Percentiles rank a stretch among this genome's conserved stretches.
These are phyloP conservation scores for Suhomyces taliae DNA, from an alignment of 1,139 yeast species.

Conservation along the genomic window DNA sequence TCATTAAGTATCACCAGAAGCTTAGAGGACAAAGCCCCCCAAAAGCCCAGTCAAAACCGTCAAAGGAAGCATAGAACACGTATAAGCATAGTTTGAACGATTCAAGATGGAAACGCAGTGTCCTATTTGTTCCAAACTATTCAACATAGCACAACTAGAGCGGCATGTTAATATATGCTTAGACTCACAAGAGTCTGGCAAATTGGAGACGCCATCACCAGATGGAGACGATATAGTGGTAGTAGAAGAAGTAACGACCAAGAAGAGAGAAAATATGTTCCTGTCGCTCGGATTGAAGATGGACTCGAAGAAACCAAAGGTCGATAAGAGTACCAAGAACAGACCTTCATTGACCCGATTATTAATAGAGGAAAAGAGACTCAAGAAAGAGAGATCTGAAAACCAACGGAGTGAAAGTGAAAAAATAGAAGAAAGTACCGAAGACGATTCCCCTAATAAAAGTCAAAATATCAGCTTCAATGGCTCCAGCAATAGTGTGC, in stretches of 20 bases:
- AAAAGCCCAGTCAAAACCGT: too few relatives aligned
- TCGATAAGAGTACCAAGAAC: slow-evolving; percentile 8
- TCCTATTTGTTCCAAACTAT: slow-evolving; percentile 36
- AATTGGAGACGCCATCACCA: background rate
- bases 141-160: slow-evolving; percentile 29
- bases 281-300: slow-evolving; percentile 31
- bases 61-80: background rate
- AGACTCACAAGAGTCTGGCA: slow-evolving; percentile 22
- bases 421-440: background rate
- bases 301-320: slow-evolving; percentile 23
- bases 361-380: slow-evolving; percentile 9
- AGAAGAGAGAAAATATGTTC: slow-evolving; percentile 21
- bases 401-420: background rate
- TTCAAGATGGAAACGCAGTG: slow-evolving; percentile 22
- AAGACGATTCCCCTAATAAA: background rate
- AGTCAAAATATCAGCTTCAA: background rate
- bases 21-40: too few relatives aligned
- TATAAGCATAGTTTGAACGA: too few relatives aligned
- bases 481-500: too few relatives aligned
- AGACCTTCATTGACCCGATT: slow-evolving; percentile 10
- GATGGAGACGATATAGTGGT: slow-evolving; percentile 6
- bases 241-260: slow-evolving; percentile 4
- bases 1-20: too few relatives aligned
- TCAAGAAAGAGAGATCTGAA: background rate
- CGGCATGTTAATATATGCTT: slow-evolving; percentile 44